Base-by-base conservation (phyloP, 148 eudicot species). In the Rhododendron henanense region DNA sequence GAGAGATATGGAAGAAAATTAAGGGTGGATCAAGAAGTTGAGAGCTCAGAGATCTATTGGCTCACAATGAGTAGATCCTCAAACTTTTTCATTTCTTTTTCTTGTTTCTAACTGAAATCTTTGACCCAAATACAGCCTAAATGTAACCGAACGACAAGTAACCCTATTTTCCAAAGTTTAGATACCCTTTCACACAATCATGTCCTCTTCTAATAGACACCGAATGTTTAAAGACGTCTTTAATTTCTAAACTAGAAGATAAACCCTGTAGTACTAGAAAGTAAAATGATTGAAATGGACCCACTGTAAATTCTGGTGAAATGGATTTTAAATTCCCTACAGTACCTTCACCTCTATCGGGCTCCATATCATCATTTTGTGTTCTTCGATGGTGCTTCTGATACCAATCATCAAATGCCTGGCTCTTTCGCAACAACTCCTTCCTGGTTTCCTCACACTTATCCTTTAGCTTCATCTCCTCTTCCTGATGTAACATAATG, bases 401-500 rank as follows among this genome's bases (percentile, higher is more conserved):
- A 83, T 89, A 88, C 99, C 99, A 96, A 0, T 96, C 99, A 33
- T 94, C 93, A 45, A 94, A 96, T 0, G 93, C 95, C 74, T 92
- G 95, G 77, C 85, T 94, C 86, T 93, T 96, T 44, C 92, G 91
- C 50, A 90, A 10, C 71, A 85, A 94, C 86, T 96, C 99, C 83
- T 89, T 95, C 86, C 90, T 92, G 14, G 94, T 91, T 78, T 96
- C 99, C 89, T 94, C 97, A 33, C 93, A 92, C 84, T 85, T 94
- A 33, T 95, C 96, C 91, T 92, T 96, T 81, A 90, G 81, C 88
- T 92, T 95, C 93, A 94, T 93, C 87, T 96, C 99, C 31, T 95
- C 98, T 35, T 95, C 96, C 78, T 95, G 99, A 55, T 94, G 95
- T 37, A 84, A 57, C 35, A 87, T 84, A 83, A 96, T 95, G 87